Base-by-base conservation (phyloP, 2,329 filamentous ascomycete genomes). In the Stenocarpella maydis region DNA sequence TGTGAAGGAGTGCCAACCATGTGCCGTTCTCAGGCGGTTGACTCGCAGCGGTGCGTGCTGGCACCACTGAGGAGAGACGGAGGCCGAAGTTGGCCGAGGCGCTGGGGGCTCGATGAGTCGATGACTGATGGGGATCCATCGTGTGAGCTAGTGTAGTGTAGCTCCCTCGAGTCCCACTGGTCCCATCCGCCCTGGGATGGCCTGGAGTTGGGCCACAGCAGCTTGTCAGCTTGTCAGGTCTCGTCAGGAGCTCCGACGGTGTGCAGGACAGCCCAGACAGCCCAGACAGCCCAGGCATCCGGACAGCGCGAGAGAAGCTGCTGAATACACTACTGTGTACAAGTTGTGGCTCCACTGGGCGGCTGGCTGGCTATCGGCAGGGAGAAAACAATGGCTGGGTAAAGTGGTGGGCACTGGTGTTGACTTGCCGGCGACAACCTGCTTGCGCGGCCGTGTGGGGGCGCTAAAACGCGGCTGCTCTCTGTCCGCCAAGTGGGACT, bases 361-460 rank as follows among this genome's bases (percentile, higher is more conserved):
- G 41, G 15, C n/a, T 47, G 41, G 41, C 19, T 34, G 58, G 58
- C 58, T 49, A 24, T 63, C 58, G 58, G 58, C 43, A 4, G 58
- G 58, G 58, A 8, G n/a, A 21, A 14, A 17, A 34, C 14, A 47
- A 47, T 37, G 19, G 19, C 26, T 47, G 55, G 26, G 15, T 34
- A 47, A 6, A 58, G 37, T 4, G 31, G 31, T 9, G 31, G 31
- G 31, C 31, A 34, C 31, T 4, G n/a, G n/a, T n/a, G n/a, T 34
- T 34, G 31, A 9, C 4, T n/a, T 49, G 43, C 28, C 58, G 28
- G 24, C 10, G 58, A 37, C 43, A 63, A 49, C 41, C 26, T 34
- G 58, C 43, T 34, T 63, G 58, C 58, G 58, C 28, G 43, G 28
- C 49, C 1, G 5, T 24, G 58, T 49, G 58, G 58, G 8, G 43